These are phyloP conservation scores for Candida coquimbonensis DNA, from an alignment of 805 yeast species.

Conservation along the genomic window DNA sequence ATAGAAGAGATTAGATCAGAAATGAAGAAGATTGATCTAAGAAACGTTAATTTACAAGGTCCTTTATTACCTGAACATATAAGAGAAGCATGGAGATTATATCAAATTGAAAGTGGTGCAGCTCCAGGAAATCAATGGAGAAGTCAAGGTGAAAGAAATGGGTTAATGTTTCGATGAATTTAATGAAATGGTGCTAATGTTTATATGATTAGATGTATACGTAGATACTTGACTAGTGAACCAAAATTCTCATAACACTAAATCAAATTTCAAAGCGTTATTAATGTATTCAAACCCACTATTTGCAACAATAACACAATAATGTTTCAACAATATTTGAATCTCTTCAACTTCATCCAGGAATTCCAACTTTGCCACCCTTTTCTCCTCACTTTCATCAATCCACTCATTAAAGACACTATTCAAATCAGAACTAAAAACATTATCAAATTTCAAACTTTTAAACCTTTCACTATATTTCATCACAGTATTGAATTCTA, in stretches of 20 bases:
- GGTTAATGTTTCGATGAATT: slow-evolving; percentile 53
- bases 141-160: slow-evolving; percentile 64
- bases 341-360: slow-evolving; percentile 57
- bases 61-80: slow-evolving; percentile 82
- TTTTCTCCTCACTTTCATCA: slow-evolving; percentile 26
- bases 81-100: slow-evolving; percentile 82
- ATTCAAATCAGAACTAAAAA: slow-evolving; percentile 27
- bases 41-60: slow-evolving; percentile 30
- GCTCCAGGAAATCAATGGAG: slow-evolving; percentile 63
- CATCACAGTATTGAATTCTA: slow-evolving; percentile 31
- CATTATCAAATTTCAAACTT: slow-evolving; percentile 10
- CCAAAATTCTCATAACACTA: background rate
- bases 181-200: too few species aligned
- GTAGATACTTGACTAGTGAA: background rate
- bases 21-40: slow-evolving; percentile 24
- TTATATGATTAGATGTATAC: background rate
- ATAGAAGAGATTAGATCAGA: slow-evolving; percentile 20
- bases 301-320: slow-evolving; percentile 33
- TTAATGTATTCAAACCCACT: slow-evolving; percentile 15
- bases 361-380: slow-evolving; percentile 42
- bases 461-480: slow-evolving; percentile 16
- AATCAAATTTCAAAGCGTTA: slow-evolving; percentile 12
- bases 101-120: slow-evolving; percentile 57
- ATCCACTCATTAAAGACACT: slow-evolving; percentile 27
- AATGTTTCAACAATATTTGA: slow-evolving; percentile 43